A percentile compares a stretch with the other conserved stretches of the same genome.
phyloP scores from a whole-genome alignment of 768 basidiomycete species.

The Termitomyces heimii region DNA sequence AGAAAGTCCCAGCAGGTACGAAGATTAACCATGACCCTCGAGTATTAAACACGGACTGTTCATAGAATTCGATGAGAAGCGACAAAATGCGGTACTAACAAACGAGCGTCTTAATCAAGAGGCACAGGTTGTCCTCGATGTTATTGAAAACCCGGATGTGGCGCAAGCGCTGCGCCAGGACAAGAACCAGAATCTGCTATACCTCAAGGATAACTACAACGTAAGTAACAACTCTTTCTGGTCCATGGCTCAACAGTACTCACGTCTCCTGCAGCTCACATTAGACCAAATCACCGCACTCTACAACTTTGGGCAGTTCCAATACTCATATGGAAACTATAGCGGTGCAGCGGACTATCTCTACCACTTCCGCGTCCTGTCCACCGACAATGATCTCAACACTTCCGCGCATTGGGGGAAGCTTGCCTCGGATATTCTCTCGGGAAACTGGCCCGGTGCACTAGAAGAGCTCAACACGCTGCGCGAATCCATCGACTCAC shows the following conservation, averaged over 20 bases:
- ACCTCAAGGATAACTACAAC: conserved; percentile 88
- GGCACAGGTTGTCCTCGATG: conserved; percentile 89
- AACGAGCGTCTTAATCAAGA: conserved; percentile 84
- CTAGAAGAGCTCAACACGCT: conserved; percentile 93
- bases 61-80: conserved; percentile 79
- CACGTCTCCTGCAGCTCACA: conserved; percentile 58
- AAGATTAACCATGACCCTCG: background rate
- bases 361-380: conserved; percentile 97
- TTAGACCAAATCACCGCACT: conserved; percentile 92
- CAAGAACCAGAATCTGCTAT: conserved; percentile 93
- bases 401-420: conserved; percentile 99
- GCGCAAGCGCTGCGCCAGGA: conserved; percentile 92
- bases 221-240: conserved; percentile 37
- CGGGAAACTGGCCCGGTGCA: conserved; percentile 92
- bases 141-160: conserved; percentile 96
- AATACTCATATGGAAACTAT: conserved; percentile 98
- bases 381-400: conserved; percentile 88
- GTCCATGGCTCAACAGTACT: background rate
- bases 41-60: background rate
- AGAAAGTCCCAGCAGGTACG: conserved; percentile 63
- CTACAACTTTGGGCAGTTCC: conserved; percentile 98
- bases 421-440: conserved; percentile 92
- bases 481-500: conserved; percentile 87
- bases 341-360: conserved; percentile 95
- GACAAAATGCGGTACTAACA: conserved; percentile 75